Percentiles rank a stretch among this genome's conserved stretches.
These are phyloP conservation scores for Diatrype stigma DNA, from an alignment of 2,329 filamentous ascomycete species.

Conservation along the genomic window DNA sequence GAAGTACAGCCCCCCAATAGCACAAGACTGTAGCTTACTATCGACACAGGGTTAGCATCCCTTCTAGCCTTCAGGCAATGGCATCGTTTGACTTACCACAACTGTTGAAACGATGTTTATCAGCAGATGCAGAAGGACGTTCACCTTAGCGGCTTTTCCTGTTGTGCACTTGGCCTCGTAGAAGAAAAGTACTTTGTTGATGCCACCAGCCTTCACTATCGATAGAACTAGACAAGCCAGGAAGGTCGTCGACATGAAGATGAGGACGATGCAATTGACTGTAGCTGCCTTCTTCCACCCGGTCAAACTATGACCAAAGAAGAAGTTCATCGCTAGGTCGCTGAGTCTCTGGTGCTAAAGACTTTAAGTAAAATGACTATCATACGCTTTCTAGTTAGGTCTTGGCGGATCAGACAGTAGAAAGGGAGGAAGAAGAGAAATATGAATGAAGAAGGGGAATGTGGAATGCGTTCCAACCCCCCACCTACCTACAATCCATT, in stretches of 20 bases:
- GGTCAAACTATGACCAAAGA: not conserved
- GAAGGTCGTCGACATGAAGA: constrained; percentile 10
- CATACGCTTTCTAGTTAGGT: too few relatives aligned
- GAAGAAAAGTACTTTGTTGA: constrained; percentile 11
- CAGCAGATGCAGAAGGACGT: constrained; percentile 14
- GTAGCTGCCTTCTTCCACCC: constrained; percentile 18
- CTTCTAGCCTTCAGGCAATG: not conserved
- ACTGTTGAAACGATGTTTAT: constrained; percentile 19
- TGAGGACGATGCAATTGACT: constrained; percentile 16
- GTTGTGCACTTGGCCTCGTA: constrained; percentile 12
- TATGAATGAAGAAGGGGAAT: too few relatives aligned
- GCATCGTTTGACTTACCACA: constrained; percentile 11
- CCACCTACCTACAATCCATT: too few relatives aligned
- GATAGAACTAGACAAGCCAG: constrained; percentile 8
- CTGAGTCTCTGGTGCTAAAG: not conserved
- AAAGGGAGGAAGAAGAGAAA: too few relatives aligned
- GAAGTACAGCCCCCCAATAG: too few relatives aligned
- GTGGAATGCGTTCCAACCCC: too few relatives aligned
- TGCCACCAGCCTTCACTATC: constrained; percentile 2
- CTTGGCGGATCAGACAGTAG: too few relatives aligned
- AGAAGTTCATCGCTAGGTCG: not conserved
- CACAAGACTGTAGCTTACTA: too few relatives aligned
- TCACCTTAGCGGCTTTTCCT: constrained; percentile 7
- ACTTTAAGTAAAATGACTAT: too few relatives aligned
- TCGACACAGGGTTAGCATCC: not conserved